Base-by-base conservation (phyloP, 805 yeast genomes). In the Millerago galiae region DNA sequence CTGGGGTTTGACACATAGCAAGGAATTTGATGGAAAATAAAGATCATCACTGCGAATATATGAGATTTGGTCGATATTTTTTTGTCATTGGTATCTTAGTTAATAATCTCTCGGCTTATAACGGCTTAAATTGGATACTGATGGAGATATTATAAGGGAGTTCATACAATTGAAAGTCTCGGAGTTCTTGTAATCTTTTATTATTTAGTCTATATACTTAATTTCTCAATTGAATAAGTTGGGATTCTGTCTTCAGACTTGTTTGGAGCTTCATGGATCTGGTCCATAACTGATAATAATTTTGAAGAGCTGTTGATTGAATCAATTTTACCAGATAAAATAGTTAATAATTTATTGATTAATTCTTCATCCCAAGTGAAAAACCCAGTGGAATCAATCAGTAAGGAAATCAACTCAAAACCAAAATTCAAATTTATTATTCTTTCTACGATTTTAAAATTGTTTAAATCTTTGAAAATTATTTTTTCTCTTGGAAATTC, bases 371-470 rank as follows among this genome's bases (percentile, higher is more conserved):
- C 72, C 75, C 86, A 77, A 47, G 79, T 75, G 57, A 84, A 75
- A 37, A 85, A 63, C 1, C 93, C 93, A 41, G 81, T 81, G 2
- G 85, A 77, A 57, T 85, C 93, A 40, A 85, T 72, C 37, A 84
- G 71, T 17, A 81, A 68, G 43, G 80, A 74, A 35, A 84, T 63
- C n/a, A 83, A 62, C 39, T 71, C 74, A 72, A 77, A 79, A 10
- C 85, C 81, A 44, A 71, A 70, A 43, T 74, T 68, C 44, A 70
- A 55, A 27, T 57, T 54, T 43, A 72, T 62, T 40, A 77, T 70
- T 42, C 74, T 67, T 30, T 62, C 63, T n/a, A 77, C 64, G 34
- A 65, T 59, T n/a, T 46, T 50, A 63, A 66, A 39, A 72, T 69
- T 40, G 41, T 57, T 52, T 13, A 53, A 18, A 35, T 54, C 53